A percentile compares a stretch with the other conserved stretches of the same genome.
Conservation (phyloP, 2,329 filamentous ascomycete genomes). For the Graphilbum sp. region DNA sequence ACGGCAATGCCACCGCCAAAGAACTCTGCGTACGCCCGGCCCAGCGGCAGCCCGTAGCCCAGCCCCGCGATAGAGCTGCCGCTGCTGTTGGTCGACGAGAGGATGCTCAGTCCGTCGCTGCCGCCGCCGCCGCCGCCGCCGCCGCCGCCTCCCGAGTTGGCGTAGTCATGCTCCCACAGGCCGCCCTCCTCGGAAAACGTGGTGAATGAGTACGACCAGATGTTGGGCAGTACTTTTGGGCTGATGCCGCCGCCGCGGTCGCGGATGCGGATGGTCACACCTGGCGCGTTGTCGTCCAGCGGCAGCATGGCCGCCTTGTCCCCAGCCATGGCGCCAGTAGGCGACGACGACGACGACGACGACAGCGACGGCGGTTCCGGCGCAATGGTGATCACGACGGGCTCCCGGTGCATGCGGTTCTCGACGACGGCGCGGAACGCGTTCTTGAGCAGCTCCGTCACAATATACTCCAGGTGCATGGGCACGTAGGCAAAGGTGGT, state of each 20-base stretch:
- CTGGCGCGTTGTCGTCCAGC: slow-evolving; percentile 52
- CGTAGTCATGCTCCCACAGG: slow-evolving; percentile 33
- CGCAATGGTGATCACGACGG: slow-evolving; percentile 84
- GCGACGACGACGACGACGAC: slow-evolving; percentile 12
- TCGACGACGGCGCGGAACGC: slow-evolving; percentile 90
- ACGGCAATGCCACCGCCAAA: slow-evolving; percentile 90
- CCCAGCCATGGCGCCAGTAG: slow-evolving; percentile 8
- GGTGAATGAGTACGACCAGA: slow-evolving; percentile 96
- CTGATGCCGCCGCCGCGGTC: slow-evolving; percentile 90
- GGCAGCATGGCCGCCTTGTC: slow-evolving; percentile 30
- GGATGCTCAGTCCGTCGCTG: slow-evolving; percentile 54
- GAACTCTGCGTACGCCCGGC: slow-evolving; percentile 90
- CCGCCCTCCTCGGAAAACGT: slow-evolving; percentile 63
- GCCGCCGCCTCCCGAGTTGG: slow-evolving; percentile 39
- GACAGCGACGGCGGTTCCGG: slow-evolving; percentile 29
- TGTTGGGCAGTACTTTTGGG: slow-evolving; percentile 65
- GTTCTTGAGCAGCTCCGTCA: slow-evolving; percentile 93
- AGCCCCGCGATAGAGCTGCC: slow-evolving; percentile 78
- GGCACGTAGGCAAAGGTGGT: slow-evolving; percentile 90
- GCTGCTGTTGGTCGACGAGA: slow-evolving; percentile 55
- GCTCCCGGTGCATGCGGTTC: slow-evolving; percentile 58
- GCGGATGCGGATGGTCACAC: slow-evolving; percentile 87
- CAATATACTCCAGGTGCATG: slow-evolving; percentile 92
- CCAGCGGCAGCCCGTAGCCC: slow-evolving; percentile 81
- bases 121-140: slow-evolving; percentile 17